phyloP scores from a whole-genome alignment of 2,329 filamentous ascomycete genomes.

The Orbilia oligospora region DNA sequence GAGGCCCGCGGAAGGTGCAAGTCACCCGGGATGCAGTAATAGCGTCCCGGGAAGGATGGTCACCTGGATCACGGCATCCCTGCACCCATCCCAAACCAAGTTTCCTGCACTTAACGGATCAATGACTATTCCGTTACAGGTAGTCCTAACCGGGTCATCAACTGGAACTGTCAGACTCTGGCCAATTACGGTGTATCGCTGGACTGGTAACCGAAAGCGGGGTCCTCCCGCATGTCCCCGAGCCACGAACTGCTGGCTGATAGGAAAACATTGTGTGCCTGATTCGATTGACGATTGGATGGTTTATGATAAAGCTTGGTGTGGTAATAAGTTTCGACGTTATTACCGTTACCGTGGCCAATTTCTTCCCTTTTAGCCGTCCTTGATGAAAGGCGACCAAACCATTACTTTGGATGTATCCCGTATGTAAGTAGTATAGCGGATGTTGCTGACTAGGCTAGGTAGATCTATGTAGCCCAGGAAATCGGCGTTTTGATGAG shows the following conservation, averaged over 20 bases:
- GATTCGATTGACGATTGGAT: constrained; percentile 43
- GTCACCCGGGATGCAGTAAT: constrained; percentile 31
- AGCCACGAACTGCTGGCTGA: constrained; percentile 27
- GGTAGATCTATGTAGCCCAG: background rate
- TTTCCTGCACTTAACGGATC: constrained; percentile 34
- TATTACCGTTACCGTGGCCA: constrained; percentile 48
- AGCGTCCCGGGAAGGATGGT: constrained; percentile 24
- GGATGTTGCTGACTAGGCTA: background rate
- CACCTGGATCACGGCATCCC: constrained; percentile 21
- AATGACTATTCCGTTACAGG: constrained; percentile 32
- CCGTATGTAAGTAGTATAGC: too few species aligned
- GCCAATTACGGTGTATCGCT: constrained; percentile 37
- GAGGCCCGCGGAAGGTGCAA: constrained; percentile 36
- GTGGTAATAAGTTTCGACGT: constrained; percentile 27
- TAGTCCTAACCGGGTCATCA: constrained; percentile 42
- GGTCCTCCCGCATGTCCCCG: constrained; percentile 59
- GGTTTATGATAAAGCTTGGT: constrained; percentile 36
- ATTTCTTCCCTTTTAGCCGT: constrained; percentile 57
- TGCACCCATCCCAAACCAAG: constrained; percentile 33
- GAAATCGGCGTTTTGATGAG: constrained; percentile 40
- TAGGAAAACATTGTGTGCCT: constrained; percentile 38
- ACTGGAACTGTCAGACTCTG: constrained; percentile 38
- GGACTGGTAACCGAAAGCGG: constrained; percentile 43
- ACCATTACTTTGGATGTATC: background rate
- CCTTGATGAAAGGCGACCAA: constrained; percentile 28